These are phyloP conservation scores for Fusarium clavum DNA, from an alignment of 2,329 filamentous ascomycete genomes.

Conservation along the genomic window DNA sequence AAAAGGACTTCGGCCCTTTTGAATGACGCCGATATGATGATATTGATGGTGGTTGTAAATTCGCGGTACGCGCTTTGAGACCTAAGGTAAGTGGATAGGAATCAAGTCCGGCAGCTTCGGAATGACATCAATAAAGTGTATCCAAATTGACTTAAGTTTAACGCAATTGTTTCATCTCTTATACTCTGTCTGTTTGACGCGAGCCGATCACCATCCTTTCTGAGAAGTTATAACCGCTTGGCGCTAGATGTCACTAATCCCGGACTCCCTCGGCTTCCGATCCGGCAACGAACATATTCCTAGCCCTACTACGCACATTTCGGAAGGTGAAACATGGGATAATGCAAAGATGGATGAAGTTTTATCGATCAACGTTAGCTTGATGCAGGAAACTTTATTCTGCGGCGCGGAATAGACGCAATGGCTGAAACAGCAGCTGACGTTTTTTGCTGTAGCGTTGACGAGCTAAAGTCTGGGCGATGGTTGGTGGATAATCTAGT, in stretches of 20 bases:
- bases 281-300: background rate
- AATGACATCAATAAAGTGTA: no score
- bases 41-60: fast-evolving
- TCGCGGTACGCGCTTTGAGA: no score
- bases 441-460: background rate
- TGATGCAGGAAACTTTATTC: background rate
- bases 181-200: background rate
- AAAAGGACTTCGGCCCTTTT: background rate
- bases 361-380: background rate
- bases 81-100: no score
- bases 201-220: background rate
- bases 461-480: background rate
- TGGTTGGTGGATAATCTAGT: background rate
- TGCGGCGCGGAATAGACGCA: background rate
- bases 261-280: background rate
- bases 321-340: background rate
- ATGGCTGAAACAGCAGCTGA: background rate
- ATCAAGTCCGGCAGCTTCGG: no score
- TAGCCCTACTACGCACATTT: background rate
- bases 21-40: background rate
- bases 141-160: background rate
- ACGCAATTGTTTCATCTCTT: background rate
- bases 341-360: no score
- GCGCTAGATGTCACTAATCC: background rate
- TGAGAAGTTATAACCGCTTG: background rate